Evolutionary conservation across 345 rosid genomes (phyloP), one percentile per base, ranked within the genome.

Genomic region (Aethionema arabicum): DNA sequence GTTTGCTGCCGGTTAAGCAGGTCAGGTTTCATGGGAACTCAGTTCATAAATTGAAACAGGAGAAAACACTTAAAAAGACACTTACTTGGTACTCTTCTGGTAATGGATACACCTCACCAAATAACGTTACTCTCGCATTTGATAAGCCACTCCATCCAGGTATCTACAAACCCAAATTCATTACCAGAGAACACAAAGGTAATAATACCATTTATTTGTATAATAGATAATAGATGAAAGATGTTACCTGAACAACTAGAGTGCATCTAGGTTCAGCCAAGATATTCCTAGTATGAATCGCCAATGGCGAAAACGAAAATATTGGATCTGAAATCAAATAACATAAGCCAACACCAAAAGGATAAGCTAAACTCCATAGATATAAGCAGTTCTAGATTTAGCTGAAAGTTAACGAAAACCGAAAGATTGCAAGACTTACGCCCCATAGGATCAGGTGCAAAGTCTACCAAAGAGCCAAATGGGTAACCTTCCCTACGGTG

Each of bases 101-200:
- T 70, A 93, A 90, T 10, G 97, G 99, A 77, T 80, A 77, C 30
- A 90, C 84, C 73, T 93, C 97, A 0, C 99, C 99, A 70, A 93
- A 93, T 10, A 93, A 80, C 35, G 99, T 87, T 53, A 84, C 99
- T 66, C 99, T 83, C 53, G 99, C 99, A 77, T 90, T 93, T 32
- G 97, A 93, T 77, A 93, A 88, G 83, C 96, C 79, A 72, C 89
- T 93, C 99, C 97, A 90, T 63, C 97, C 96, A 16, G 97, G 99
- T 72, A 93, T 84, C 99, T 93, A 46, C 4, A 60, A 72, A 77
- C 16, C 65, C 68, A 76, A 69, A 64, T 41, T 49, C 59, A 58
- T n/a, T 67, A 27, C 64, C 9, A 49, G 40, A 52, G 52, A 51
- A 69, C 11, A 39, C 1, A 8, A 31, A 6, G 50, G 36, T 8